Evolutionary conservation across 2,329 filamentous ascomycete genomes (phyloP), one percentile per base, ranked within the genome.

Genomic region (Diaporthe citriasiana): DNA sequence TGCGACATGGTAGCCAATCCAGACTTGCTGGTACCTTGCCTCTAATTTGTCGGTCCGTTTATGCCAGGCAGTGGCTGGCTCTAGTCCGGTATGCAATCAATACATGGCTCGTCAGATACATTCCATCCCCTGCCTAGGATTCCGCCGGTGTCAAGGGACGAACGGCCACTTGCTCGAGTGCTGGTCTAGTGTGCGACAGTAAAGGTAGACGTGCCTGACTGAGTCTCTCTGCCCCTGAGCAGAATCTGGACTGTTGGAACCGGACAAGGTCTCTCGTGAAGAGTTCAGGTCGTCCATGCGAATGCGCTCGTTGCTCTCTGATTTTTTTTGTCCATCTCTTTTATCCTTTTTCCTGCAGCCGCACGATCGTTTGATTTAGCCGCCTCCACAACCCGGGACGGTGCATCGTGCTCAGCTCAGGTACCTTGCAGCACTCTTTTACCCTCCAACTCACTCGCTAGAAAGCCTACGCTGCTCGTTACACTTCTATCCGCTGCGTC

Each of bases 311-410:
- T 55, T 73, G 59, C 59, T 73, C 60, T 73, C 66, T 76, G 65
- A 0, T 19, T 47, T 45, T 42, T 60, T 72, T 30, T 56, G 38
- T 69, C 73, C 27, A 13, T 53, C 45, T 68, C 22, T 35, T 70
- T 66, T 70, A 42, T 27, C 40, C 70, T 40, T 55, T 72, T 56
- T 17, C 47, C 69, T 73, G 70, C 70, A 75, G 74, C 60, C 51
- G 60, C 60, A 75, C 71, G 56, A 65, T 72, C 74, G 68, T 57
- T 57, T 74, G 71, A 53, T 53, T 78, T 79, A 81, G 74, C 74
- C 60, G 74, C 74, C 74, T 72, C 72, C 74, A 75, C 72, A 74
- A 57, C 51, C 70, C 70, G 70, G 33, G 25, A 70, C 45, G 60
- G 68, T 70, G 71, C 70, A 40, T 59, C 66, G 60, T 57, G 53